phyloP scores from a whole-genome alignment of 164 flowering plant genomes.

The Aristolochia fimbriata region DNA sequence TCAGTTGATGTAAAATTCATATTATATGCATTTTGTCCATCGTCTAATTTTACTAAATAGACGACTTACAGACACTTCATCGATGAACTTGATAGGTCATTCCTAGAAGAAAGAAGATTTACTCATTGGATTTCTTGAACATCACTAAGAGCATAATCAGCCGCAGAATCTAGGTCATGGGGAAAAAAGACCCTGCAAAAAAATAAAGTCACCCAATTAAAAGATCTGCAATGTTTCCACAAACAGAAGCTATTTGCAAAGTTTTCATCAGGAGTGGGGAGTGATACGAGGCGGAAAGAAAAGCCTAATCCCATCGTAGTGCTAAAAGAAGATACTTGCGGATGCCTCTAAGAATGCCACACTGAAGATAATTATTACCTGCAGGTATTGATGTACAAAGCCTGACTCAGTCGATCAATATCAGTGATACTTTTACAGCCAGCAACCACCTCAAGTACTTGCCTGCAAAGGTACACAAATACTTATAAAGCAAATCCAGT shows the following conservation, averaged over 20 bases:
- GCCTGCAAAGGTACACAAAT: constrained; percentile 40
- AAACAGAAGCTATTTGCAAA: too few relatives aligned
- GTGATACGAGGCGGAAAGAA: too few relatives aligned
- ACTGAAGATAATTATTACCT: constrained; percentile 33
- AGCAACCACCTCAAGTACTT: constrained; percentile 95
- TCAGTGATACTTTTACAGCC: constrained; percentile 75
- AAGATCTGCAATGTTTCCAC: not conserved
- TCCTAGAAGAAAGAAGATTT: too few relatives aligned
- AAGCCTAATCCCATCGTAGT: too few relatives aligned
- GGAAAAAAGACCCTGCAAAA: constrained; percentile 90
- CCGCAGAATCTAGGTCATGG: constrained; percentile 77
- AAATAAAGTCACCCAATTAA: not conserved
- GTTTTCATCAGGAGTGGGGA: too few relatives aligned
- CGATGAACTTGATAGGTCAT: too few relatives aligned
- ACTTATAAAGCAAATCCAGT: not conserved
- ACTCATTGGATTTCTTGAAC: constrained; percentile 7
- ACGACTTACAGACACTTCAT: too few relatives aligned
- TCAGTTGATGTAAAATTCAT: too few relatives aligned
- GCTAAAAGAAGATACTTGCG: too few relatives aligned
- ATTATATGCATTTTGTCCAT: too few relatives aligned
- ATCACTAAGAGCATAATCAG: constrained; percentile 45
- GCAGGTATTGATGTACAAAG: constrained; percentile 85
- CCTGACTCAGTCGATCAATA: constrained; percentile 51
- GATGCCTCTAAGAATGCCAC: too few relatives aligned
- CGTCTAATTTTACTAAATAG: too few relatives aligned